Evolutionary conservation across 176 grass and related monocot species (phyloP), one percentile per base, ranked within the genome.

Genomic region (Phoenix roebelenii): DNA sequence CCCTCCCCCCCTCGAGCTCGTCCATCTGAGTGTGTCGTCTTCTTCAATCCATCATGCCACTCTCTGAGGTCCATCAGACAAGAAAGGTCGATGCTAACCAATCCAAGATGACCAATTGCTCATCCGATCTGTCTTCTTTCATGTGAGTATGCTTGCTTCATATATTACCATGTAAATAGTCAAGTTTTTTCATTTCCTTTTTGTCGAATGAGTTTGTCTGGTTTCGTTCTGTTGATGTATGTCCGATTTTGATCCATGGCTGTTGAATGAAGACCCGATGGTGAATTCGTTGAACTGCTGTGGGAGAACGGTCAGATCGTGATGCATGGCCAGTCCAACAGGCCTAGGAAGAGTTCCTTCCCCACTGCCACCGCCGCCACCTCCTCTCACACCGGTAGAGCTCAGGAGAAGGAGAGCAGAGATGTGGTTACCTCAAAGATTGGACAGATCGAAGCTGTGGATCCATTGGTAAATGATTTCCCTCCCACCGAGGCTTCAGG

Each of bases 211-310:
- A 44, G 35, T 10, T 7, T 44, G 9, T 9, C 15, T 7, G 5
- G 2, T 18, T 50, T 9, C 17, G 10, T 60, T 57, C 23, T 15
- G 29, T 44, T 44, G 35, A 44, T 44, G 35, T 12, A 26, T 25
- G 3, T 49, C 18, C 16, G 5, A 7, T 15, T 70, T 24, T 51
- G 12, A 19, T 50, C 24, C 22, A 28, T 66, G 19, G 48, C 25
- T 72, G n/a, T 54, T 22, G 20, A 49, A 26, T 4, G 4, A 72
- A 66, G 62, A 53, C 19, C 60, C 26, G 70, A 73, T n/a, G 23
- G 68, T 62, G 77, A 80, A 16, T 74, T 73, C 20, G 77, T 68
- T 5, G 77, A 80, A 26, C 72, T 80, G 58, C 39, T 80, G 1
- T 74, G 77, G 77, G 64, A 80, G 25, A 56, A 61, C 0, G 77